phyloP scores from a whole-genome alignment of 139 green algal species.

The Chlamydomonas sp. region DNA sequence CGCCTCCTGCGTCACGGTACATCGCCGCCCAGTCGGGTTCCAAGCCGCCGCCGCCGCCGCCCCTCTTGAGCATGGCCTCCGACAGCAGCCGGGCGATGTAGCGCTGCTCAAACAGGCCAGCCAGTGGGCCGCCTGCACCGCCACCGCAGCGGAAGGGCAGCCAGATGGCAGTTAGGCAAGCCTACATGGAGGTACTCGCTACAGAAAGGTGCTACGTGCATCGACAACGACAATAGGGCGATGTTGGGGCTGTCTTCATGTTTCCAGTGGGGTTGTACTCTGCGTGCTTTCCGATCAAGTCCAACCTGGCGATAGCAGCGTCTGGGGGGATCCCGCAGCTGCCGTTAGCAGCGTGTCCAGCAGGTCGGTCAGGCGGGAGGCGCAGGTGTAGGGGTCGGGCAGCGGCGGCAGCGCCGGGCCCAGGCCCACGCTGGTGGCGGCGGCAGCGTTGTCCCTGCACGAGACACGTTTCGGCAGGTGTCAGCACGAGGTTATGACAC shows the following conservation, averaged over 20 bases:
- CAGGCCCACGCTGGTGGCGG: background rate
- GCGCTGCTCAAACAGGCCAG: background rate
- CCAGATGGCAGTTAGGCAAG: no score
- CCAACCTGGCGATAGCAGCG: no score
- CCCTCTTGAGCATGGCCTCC: constrained; percentile 10
- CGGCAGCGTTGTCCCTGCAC: background rate
- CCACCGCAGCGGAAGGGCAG: no score
- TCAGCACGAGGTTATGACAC: background rate
- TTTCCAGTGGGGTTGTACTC: no score
- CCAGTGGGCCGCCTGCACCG: background rate
- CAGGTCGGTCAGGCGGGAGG: background rate
- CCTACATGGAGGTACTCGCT: no score
- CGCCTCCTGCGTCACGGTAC: constrained; percentile 1
- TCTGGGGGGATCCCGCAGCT: no score
- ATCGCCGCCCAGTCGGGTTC: background rate
- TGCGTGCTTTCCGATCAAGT: no score
- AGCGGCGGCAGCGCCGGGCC: constrained; percentile 15
- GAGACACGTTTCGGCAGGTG: background rate
- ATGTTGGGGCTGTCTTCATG: no score
- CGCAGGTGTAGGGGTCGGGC: background rate
- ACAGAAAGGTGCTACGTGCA: no score
- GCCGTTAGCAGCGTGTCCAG: background rate
- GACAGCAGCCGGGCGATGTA: background rate
- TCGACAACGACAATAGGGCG: no score
- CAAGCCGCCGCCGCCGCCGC: background rate